These are phyloP conservation scores for Ogataea allantospora DNA, from an alignment of 805 yeast genomes.

Conservation along the genomic window DNA sequence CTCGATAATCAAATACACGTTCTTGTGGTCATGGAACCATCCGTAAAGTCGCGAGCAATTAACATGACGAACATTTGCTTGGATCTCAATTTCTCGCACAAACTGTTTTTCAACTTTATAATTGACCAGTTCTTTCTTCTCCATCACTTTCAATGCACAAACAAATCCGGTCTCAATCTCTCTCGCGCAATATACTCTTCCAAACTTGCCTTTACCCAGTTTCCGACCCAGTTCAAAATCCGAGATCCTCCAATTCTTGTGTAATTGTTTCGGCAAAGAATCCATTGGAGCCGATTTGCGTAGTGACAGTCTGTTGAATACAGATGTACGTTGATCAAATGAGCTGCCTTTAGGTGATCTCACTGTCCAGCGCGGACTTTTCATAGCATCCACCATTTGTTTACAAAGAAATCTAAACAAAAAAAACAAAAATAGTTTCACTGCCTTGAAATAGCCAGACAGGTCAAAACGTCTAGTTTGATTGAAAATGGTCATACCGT, in stretches of 20 bases:
- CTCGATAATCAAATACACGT: conserved; percentile 83
- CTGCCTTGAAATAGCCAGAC: conserved; percentile 2
- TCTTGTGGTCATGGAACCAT: conserved; percentile 75
- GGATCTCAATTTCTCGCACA: conserved; percentile 89
- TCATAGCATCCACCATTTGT: conserved; percentile 8
- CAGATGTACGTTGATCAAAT: conserved; percentile 11
- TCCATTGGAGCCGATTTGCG: conserved; percentile 19
- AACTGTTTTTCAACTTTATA: conserved; percentile 82
- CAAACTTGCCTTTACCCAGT: conserved; percentile 91
- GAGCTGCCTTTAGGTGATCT: conserved; percentile 6
- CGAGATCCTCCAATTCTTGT: conserved; percentile 27
- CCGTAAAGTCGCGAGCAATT: conserved; percentile 81
- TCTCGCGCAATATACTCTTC: conserved; percentile 84
- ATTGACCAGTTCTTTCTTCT: conserved; percentile 70
- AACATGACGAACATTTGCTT: conserved; percentile 72
- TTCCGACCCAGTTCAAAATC: conserved; percentile 87
- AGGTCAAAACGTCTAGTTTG: too few species aligned
- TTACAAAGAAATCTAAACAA: conserved; percentile 2
- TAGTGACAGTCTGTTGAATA: conserved; percentile 23
- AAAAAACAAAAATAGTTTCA: conserved; percentile 1
- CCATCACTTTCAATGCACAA: conserved; percentile 91
- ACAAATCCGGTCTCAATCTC: conserved; percentile 74
- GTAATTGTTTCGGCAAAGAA: conserved; percentile 11
- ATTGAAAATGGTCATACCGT: too few species aligned
- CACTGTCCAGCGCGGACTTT: conserved; percentile 6